phyloP scores from a whole-genome alignment of 495 filamentous ascomycete genomes.

The Xylaria grammica region DNA sequence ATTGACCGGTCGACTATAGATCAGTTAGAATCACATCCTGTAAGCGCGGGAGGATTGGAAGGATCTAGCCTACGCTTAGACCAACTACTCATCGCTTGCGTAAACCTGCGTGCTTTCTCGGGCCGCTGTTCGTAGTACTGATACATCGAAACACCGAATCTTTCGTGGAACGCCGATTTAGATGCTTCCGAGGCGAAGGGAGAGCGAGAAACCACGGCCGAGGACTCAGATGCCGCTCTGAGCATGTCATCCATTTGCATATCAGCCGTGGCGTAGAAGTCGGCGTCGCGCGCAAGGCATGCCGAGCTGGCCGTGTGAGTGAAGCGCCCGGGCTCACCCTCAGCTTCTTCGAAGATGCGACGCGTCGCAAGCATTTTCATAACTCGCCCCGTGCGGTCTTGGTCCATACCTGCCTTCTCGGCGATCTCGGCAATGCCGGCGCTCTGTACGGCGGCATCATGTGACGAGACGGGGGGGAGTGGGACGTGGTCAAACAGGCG shows the following conservation, averaged over 20 bases:
- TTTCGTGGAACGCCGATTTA: constrained; percentile 28
- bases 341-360: constrained; percentile 32
- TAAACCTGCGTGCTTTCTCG: constrained; percentile 24
- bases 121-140: constrained; percentile 37
- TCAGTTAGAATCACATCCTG: neutral
- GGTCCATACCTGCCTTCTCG: constrained; percentile 28
- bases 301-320: constrained; percentile 1
- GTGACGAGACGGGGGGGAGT: neutral
- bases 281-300: constrained; percentile 3
- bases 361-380: constrained; percentile 31
- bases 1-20: constrained; percentile 3
- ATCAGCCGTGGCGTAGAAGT: neutral
- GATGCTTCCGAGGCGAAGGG: constrained; percentile 20
- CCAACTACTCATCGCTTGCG: constrained; percentile 33
- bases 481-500: constrained; percentile 33
- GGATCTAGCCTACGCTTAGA: constrained; percentile 19
- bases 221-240: constrained; percentile 31
- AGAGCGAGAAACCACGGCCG: constrained; percentile 4
- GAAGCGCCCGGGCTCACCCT: constrained; percentile 13
- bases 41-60: neutral
- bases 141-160: constrained; percentile 30
- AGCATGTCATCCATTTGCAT: constrained; percentile 39
- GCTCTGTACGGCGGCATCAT: neutral
- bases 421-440: constrained; percentile 30
- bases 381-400: constrained; percentile 28